Percentiles rank a stretch among this genome's conserved stretches.
phyloP scores from a whole-genome alignment of 306 rosid species.

The Arachis stenosperma region DNA sequence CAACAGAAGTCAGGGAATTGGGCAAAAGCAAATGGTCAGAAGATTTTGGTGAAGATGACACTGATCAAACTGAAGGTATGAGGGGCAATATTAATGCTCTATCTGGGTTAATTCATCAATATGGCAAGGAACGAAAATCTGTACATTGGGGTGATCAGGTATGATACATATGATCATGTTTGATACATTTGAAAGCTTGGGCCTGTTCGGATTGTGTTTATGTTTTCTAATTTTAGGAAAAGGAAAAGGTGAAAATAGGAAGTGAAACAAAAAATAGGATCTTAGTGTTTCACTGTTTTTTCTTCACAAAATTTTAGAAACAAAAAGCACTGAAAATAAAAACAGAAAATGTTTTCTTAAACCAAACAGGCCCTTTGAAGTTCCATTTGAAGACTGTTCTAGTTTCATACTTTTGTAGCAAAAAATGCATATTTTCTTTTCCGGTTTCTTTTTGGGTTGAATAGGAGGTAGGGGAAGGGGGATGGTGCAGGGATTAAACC shows the following conservation, averaged over 20 bases:
- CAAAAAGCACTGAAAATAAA: too few species aligned
- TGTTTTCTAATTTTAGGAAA: too few species aligned
- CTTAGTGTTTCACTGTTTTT: too few species aligned
- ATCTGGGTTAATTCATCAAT: conserved; percentile 81
- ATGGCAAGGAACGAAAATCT: conserved; percentile 77
- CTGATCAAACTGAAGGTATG: conserved; percentile 52
- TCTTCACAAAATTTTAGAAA: too few species aligned
- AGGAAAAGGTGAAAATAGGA: too few species aligned
- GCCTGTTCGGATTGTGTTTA: too few species aligned
- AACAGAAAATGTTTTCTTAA: too few species aligned
- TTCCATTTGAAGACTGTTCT: conserved; percentile 36
- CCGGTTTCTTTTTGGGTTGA: conserved; percentile 27
- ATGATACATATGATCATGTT: conserved; percentile 36
- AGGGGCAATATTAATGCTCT: conserved; percentile 76
- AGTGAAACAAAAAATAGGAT: too few species aligned
- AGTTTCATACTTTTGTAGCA: conserved; percentile 17
- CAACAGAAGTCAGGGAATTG: conserved; percentile 72
- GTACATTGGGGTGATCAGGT: conserved; percentile 99
- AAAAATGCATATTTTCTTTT: conserved; percentile 2
- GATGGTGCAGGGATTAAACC: conserved; percentile 36
- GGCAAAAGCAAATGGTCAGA: conserved; percentile 99
- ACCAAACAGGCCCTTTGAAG: background rate
- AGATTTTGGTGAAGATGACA: conserved; percentile 68
- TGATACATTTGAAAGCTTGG: conserved; percentile 35
- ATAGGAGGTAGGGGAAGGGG: conserved; percentile 17